These are phyloP conservation scores for Rhodamnia argentea DNA, from an alignment of 345 rosid species.

Conservation along the genomic window DNA sequence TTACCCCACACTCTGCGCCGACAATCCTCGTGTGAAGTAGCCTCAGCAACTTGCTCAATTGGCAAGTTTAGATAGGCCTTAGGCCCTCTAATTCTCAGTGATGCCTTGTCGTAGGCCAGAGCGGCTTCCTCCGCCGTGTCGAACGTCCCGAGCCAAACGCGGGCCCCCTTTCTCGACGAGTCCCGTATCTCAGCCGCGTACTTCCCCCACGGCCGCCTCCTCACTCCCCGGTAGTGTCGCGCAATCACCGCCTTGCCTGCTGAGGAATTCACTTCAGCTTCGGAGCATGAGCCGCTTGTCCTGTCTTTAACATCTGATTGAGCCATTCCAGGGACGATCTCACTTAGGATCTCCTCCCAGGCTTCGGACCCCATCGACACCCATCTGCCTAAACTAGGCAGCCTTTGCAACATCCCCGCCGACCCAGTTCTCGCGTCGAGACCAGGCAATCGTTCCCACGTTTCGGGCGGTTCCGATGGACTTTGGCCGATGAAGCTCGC, in stretches of 20 bases:
- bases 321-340: background rate
- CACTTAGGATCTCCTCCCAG: slow-evolving; percentile 44
- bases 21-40: slow-evolving; percentile 20
- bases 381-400: slow-evolving; percentile 55
- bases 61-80: slow-evolving; percentile 72
- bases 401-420: slow-evolving; percentile 14
- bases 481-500: slow-evolving; percentile 42
- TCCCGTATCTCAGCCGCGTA: slow-evolving; percentile 88
- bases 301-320: background rate
- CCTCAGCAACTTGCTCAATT: slow-evolving; percentile 34
- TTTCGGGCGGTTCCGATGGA: slow-evolving; percentile 1
- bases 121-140: slow-evolving; percentile 87
- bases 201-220: slow-evolving; percentile 87
- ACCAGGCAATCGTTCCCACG: slow-evolving; percentile 44
- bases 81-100: slow-evolving; percentile 65
- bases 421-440: slow-evolving; percentile 24
- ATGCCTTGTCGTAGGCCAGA: slow-evolving; percentile 86
- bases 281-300: background rate
- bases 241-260: slow-evolving; percentile 1
- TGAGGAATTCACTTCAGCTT: background rate
- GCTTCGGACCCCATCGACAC: slow-evolving; percentile 54
- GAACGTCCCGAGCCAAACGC: slow-evolving; percentile 92
- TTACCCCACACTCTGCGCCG: background rate
- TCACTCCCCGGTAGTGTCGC: slow-evolving; percentile 65
- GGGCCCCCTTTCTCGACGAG: slow-evolving; percentile 50